Conservation (phyloP, 2,329 filamentous ascomycete species). For the Calonectria honghensis region DNA sequence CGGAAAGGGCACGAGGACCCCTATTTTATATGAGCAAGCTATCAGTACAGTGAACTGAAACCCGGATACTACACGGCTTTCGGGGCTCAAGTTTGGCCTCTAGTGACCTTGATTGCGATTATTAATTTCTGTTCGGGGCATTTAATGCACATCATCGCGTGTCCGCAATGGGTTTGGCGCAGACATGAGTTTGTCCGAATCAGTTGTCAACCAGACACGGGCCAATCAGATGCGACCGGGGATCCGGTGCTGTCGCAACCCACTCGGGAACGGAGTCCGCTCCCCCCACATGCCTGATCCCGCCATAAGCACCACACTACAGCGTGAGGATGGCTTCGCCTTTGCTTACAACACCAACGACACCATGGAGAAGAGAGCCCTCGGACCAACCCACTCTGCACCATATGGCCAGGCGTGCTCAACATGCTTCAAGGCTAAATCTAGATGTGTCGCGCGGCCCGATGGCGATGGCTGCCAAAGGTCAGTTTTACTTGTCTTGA, state of each 20-base stretch:
- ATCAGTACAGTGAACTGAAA: background rate
- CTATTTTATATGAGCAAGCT: background rate
- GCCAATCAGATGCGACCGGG: background rate
- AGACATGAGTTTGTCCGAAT: background rate
- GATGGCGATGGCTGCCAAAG: constrained; percentile 16
- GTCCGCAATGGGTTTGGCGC: background rate
- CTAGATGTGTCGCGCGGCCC: constrained; percentile 8
- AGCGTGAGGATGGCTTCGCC: background rate
- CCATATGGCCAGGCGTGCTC: constrained; percentile 17
- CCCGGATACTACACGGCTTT: background rate
- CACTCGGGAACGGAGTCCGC: constrained; percentile 21
- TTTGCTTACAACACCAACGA: background rate
- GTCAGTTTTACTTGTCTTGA: background rate
- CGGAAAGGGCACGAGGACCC: background rate
- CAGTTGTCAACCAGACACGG: background rate
- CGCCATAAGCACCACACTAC: background rate
- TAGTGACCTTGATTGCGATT: background rate
- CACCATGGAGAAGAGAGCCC: constrained; percentile 4
- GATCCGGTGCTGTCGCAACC: background rate
- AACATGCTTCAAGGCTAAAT: constrained; percentile 20
- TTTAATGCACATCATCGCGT: background rate
- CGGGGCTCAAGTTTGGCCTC: background rate
- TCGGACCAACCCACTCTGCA: constrained; percentile 18
- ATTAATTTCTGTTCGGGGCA: background rate
- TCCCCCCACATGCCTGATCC: background rate